Evolutionary conservation across 305 asterid genomes (phyloP), one percentile per base, ranked within the genome.

Genomic region (Fraxinus floribunda): DNA sequence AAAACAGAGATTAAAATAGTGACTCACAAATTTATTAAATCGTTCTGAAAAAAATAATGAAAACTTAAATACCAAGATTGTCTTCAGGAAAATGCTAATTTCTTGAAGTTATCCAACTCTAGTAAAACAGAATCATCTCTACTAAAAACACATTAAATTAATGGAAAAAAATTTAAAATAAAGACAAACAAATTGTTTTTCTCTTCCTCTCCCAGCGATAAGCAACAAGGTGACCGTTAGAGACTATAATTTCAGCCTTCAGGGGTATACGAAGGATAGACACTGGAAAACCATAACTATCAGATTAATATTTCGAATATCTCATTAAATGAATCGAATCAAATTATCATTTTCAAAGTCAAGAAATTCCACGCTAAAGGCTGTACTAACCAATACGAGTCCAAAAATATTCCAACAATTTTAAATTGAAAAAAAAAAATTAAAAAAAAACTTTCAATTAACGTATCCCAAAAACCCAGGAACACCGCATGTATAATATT

Each of bases 141-240:
- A 8, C 46, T 6, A 32, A 20, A 78, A 76, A 11, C 11, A 57
- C n/a, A 32, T 57, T 18, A n/a, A 34, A 49, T 49, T 29, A n/a
- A 30, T 20, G 60, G 20, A 35, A 78, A 4, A 78, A 55, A 9
- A 32, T 68, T 75, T 20, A 11, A 75, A 38, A 79, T 2, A 68
- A 66, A n/a, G 75, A 75, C 79, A 62, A 78, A 49, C 80, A 79
- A 82, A 75, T 60, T 77, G 64, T 79, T 79, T 78, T 72, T 7
- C 34, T 62, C 79, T 82, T 60, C 30, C 62, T 80, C 83, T 83
- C 70, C 75, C 52, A n/a, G 78, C 81, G 46, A 26, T 13, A 79
- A 78, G 71, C 82, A 82, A 78, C 75, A 35, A 87, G 83, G 84
- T 57, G 86, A 82, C 91, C 89, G 90, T 84, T 84, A 80, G 36